A percentile compares a stretch with the other conserved stretches of the same genome.
Conservation (phyloP, 345 rosid genomes). For the Camelina neglecta region DNA sequence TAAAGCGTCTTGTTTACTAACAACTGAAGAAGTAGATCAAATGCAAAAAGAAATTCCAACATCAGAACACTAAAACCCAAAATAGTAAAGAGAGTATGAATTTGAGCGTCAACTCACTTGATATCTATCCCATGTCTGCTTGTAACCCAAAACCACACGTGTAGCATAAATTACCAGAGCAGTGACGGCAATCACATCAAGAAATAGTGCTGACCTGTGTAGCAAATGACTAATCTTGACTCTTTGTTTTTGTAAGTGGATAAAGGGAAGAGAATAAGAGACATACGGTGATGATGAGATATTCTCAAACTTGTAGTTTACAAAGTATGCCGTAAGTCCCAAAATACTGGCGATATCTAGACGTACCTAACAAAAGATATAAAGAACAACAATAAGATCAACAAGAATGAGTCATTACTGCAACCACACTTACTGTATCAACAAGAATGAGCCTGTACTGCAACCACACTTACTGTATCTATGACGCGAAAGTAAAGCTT, state of each 20-base stretch:
- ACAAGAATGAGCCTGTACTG: slow-evolving; percentile 1
- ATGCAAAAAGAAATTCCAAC: neutral
- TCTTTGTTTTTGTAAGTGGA: slow-evolving; percentile 3
- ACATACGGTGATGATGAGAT: slow-evolving; percentile 85
- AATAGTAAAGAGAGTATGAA: slow-evolving; percentile 19
- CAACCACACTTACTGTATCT: slow-evolving; percentile 74
- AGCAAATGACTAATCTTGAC: slow-evolving; percentile 12
- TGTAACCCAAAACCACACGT: slow-evolving; percentile 94
- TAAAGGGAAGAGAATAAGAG: neutral
- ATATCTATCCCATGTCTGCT: slow-evolving; percentile 98
- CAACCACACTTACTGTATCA: slow-evolving; percentile 59
- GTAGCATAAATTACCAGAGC: slow-evolving; percentile 81
- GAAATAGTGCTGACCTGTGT: slow-evolving; percentile 83
- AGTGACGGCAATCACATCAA: slow-evolving; percentile 78
- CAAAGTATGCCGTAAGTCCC: slow-evolving; percentile 89
- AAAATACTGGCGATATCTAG: slow-evolving; percentile 78
- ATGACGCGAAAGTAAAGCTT: slow-evolving; percentile 93
- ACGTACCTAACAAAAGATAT: slow-evolving; percentile 70
- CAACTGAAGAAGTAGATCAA: slow-evolving; percentile 56
- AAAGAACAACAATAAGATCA: slow-evolving; percentile 15
- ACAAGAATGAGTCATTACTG: slow-evolving; percentile 1
- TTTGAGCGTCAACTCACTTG: slow-evolving; percentile 63
- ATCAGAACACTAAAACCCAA: slow-evolving; percentile 33
- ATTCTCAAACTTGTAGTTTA: slow-evolving; percentile 94
- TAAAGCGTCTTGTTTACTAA: slow-evolving; percentile 93